A percentile compares a stretch with the other conserved stretches of the same genome.
These are phyloP conservation scores for Ambrosiella xylebori DNA, from an alignment of 2,329 filamentous ascomycete genomes.

Conservation along the genomic window DNA sequence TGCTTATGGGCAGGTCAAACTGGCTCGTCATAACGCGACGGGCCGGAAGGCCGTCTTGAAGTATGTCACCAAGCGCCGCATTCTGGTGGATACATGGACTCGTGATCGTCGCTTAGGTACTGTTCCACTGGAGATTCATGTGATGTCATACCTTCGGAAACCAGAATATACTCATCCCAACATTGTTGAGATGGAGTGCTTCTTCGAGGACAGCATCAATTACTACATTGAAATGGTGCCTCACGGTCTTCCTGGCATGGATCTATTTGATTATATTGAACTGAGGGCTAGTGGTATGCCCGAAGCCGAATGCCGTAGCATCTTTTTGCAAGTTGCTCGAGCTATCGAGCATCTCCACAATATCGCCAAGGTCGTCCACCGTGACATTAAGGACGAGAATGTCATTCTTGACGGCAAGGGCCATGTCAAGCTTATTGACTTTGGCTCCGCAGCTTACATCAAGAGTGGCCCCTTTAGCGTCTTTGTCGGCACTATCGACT, in stretches of 20 bases:
- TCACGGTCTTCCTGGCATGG: conserved; percentile 91
- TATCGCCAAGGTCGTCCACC: conserved; percentile 80
- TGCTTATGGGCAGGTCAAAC: conserved; percentile 92
- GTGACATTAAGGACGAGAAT: conserved; percentile 98
- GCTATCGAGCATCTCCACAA: conserved; percentile 85
- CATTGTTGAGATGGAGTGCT: conserved; percentile 56
- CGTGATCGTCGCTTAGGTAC: conserved; percentile 83
- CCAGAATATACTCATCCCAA: conserved; percentile 51
- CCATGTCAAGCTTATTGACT: conserved; percentile 92
- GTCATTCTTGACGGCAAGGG: conserved; percentile 91
- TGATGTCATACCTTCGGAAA: conserved; percentile 76
- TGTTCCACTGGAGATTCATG: conserved; percentile 91
- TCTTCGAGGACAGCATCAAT: conserved; percentile 68
- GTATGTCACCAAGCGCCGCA: conserved; percentile 91
- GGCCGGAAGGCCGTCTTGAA: conserved; percentile 84
- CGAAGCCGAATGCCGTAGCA: conserved; percentile 80
- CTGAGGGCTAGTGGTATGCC: conserved; percentile 81
- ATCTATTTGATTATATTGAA: conserved; percentile 97
- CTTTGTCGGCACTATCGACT: conserved; percentile 97
- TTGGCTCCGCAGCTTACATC: conserved; percentile 94
- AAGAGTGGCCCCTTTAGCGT: conserved; percentile 97
- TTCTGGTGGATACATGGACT: conserved; percentile 96
- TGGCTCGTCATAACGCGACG: conserved; percentile 68
- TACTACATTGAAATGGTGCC: conserved; percentile 99
- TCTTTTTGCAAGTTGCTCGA: conserved; percentile 82